Conservation (phyloP, 2,329 filamentous ascomycete species). For the Aurifilum marmelostoma region DNA sequence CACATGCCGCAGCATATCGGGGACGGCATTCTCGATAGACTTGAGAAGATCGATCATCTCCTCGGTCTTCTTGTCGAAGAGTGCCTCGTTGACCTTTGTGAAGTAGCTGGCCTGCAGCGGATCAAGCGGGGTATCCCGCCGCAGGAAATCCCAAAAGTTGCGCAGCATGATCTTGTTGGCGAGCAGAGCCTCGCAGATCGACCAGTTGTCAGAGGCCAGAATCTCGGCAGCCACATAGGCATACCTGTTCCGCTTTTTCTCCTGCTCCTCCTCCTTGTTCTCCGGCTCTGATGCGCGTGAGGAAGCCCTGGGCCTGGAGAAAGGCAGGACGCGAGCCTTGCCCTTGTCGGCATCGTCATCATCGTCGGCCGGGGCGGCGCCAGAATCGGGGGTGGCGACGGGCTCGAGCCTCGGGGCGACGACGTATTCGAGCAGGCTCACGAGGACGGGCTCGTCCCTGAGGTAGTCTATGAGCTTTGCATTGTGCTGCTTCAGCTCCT, state of each 20-base stretch:
- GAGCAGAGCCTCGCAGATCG: conserved; percentile 89
- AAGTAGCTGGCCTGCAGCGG: conserved; percentile 96
- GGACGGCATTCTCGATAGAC: conserved; percentile 77
- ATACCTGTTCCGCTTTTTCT: conserved; percentile 91
- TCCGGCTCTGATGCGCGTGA: conserved; percentile 55
- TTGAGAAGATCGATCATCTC: conserved; percentile 94
- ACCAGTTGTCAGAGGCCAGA: conserved; percentile 94
- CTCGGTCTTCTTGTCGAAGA: conserved; percentile 96
- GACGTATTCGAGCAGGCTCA: conserved; percentile 88
- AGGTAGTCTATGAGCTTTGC: conserved; percentile 96
- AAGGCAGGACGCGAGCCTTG: conserved; percentile 48
- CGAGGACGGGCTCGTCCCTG: conserved; percentile 81
- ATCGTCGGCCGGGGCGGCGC: conserved; percentile 46
- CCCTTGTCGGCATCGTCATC: conserved; percentile 53
- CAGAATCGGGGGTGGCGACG: conserved; percentile 53
- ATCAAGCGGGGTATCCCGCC: conserved; percentile 81
- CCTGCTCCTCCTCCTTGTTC: conserved; percentile 71
- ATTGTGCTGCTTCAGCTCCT: conserved; percentile 98
- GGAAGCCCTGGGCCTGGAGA: conserved; percentile 56
- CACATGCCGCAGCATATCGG: conserved; percentile 87
- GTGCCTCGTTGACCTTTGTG: conserved; percentile 96
- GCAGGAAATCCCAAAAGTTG: conserved; percentile 90
- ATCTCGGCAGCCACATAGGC: conserved; percentile 93
- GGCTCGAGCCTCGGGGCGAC: conserved; percentile 73
- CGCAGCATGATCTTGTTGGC: conserved; percentile 78